These are phyloP conservation scores for Davidsoniella australis DNA, from an alignment of 2,329 filamentous ascomycete species.

Conservation along the genomic window DNA sequence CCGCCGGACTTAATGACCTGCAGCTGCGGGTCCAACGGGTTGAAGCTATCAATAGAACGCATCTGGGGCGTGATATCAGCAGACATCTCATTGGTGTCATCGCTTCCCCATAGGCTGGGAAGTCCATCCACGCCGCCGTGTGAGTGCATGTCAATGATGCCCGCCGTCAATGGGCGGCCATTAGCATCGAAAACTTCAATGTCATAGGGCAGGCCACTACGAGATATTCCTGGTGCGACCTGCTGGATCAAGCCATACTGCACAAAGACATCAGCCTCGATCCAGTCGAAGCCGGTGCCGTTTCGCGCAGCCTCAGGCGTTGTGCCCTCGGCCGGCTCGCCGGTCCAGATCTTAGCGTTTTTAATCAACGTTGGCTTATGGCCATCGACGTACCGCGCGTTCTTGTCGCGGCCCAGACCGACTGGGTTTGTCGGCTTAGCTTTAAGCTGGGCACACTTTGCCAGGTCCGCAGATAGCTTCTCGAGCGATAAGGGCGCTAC, in stretches of 20 bases:
- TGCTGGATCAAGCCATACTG: constrained; percentile 43
- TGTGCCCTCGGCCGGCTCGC: constrained; percentile 36
- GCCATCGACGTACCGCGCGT: constrained; percentile 42
- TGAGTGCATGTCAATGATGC: constrained; percentile 57
- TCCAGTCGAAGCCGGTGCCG: constrained; percentile 45
- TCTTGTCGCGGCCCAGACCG: constrained; percentile 38
- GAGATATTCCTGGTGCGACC: constrained; percentile 29
- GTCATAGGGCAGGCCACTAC: neutral
- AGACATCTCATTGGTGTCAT: constrained; percentile 47
- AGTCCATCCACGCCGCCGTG: constrained; percentile 44
- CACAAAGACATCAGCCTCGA: constrained; percentile 40
- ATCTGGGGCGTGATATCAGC: constrained; percentile 50
- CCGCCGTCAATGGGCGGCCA: constrained; percentile 45
- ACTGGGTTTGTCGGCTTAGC: constrained; percentile 37
- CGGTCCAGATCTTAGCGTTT: constrained; percentile 50
- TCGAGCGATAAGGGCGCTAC: constrained; percentile 28
- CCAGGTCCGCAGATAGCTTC: constrained; percentile 36
- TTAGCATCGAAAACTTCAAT: constrained; percentile 34
- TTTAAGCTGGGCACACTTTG: constrained; percentile 37
- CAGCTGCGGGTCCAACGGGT: constrained; percentile 46
- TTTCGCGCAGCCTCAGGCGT: constrained; percentile 31
- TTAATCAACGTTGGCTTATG: constrained; percentile 43
- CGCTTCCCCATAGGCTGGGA: constrained; percentile 35
- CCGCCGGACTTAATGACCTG: constrained; percentile 55
- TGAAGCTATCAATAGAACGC: constrained; percentile 46